Evolutionary conservation across 495 filamentous ascomycete genomes (phyloP).

Genomic region (Trichoderma parareesei): DNA sequence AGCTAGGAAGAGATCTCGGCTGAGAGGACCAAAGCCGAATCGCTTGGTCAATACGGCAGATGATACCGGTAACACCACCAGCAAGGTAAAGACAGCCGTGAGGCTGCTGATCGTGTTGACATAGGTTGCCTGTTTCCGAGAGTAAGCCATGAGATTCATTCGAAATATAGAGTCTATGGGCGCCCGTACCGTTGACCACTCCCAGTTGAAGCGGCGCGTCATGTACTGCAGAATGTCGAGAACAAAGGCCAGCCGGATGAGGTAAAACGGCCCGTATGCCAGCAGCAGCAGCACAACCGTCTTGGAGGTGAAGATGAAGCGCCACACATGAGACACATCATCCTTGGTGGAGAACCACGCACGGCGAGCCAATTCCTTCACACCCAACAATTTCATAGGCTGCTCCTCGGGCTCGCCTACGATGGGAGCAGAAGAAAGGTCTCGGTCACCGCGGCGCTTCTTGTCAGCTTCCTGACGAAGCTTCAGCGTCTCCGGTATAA

Average conservation of each 20-base stretch:
- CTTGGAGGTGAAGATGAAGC: slow-evolving; percentile 15
- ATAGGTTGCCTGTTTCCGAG: slow-evolving; percentile 16
- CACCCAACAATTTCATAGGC: slow-evolving; percentile 10
- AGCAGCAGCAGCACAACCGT: slow-evolving; percentile 19
- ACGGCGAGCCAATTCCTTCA: background rate
- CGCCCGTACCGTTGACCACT: slow-evolving; percentile 16
- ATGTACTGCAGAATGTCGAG: slow-evolving; percentile 28
- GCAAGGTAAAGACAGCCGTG: slow-evolving; percentile 19
- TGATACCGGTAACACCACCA: slow-evolving; percentile 20
- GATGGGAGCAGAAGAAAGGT: background rate
- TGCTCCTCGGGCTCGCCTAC: background rate
- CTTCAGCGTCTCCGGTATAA: slow-evolving; percentile 25
- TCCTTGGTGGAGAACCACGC: background rate
- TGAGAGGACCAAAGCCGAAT: slow-evolving; percentile 17
- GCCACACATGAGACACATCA: slow-evolving; percentile 9
- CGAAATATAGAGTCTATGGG: background rate
- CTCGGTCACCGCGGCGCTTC: background rate
- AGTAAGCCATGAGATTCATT: background rate
- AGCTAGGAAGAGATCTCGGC: slow-evolving; percentile 22
- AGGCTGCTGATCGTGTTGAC: slow-evolving; percentile 21
- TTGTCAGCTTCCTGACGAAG: slow-evolving; percentile 13
- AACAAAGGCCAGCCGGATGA: slow-evolving; percentile 20
- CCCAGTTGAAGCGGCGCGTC: slow-evolving; percentile 25
- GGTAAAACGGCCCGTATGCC: slow-evolving; percentile 17
- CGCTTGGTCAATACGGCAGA: slow-evolving; percentile 20